Evolutionary conservation across 352 stramenopile genomes (phyloP).

Genomic region (Nannochloropsis limnetica): DNA sequence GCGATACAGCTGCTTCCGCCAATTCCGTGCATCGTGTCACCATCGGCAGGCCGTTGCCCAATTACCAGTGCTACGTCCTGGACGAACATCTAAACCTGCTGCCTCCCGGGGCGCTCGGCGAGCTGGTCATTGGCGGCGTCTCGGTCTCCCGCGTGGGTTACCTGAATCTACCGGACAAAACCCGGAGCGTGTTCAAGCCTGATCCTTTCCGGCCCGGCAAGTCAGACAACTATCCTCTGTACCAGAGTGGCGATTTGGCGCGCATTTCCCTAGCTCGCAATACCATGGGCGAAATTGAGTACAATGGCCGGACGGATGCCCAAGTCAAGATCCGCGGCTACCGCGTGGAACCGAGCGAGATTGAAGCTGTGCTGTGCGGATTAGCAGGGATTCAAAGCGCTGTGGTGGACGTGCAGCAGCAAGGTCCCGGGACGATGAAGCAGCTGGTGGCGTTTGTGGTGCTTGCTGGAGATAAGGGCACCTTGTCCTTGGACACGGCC

Average conservation of each 20-base stretch:
- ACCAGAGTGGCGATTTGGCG: constrained; percentile 19
- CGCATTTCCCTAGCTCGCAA: not conserved
- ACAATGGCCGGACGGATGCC: not conserved
- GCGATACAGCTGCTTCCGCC: not conserved
- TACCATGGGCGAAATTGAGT: constrained; percentile 7
- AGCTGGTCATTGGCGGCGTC: constrained; percentile 70
- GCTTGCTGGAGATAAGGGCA: not conserved
- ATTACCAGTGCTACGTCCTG: constrained; percentile 65
- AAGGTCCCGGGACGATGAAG: constrained; percentile 31
- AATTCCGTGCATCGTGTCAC: constrained; percentile 40
- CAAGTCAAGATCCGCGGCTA: constrained; percentile 17
- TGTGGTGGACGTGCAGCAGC: constrained; percentile 14
- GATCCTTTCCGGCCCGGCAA: not conserved
- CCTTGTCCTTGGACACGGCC: not conserved
- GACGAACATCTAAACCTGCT: constrained; percentile 64
- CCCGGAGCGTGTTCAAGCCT: not conserved
- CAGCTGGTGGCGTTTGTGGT: constrained; percentile 14
- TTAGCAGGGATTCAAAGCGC: not conserved
- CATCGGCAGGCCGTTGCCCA: constrained; percentile 61
- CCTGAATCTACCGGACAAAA: constrained; percentile 62
- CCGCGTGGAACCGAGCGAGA: not conserved
- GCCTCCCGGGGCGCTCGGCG: constrained; percentile 63
- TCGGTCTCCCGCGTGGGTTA: constrained; percentile 68
- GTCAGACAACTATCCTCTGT: not conserved
- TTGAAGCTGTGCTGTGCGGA: not conserved